A percentile compares a stretch with the other conserved stretches of the same genome.
Evolutionary conservation across 2,329 filamentous ascomycete genomes (phyloP).

Genomic region (Monilinia polystroma): DNA sequence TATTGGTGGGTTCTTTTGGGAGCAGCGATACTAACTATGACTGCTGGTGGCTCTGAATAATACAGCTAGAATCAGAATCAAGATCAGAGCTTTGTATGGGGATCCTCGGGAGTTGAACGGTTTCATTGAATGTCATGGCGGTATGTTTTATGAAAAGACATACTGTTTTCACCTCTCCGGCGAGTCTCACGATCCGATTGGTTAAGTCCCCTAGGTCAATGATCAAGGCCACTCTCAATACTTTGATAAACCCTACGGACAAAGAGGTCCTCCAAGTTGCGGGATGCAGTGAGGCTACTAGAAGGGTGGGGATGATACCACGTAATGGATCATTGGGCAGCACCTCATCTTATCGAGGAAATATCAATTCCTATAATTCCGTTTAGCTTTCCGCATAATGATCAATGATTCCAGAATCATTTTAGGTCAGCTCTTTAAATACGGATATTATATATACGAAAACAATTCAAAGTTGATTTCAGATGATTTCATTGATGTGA

Average conservation of each 20-base stretch:
- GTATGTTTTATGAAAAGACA: not conserved
- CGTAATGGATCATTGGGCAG: not conserved
- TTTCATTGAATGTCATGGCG: not conserved
- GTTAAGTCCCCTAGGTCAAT: too few species aligned
- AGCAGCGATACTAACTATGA: conserved; percentile 53
- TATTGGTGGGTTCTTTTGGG: conserved; percentile 66
- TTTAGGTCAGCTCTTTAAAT: too few species aligned
- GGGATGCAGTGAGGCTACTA: not conserved
- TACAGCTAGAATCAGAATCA: not conserved
- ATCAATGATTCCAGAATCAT: not conserved
- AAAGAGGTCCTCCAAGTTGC: not conserved
- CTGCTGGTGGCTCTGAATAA: conserved; percentile 51
- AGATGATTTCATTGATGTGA: not conserved
- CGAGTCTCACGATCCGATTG: too few species aligned
- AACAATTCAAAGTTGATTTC: not conserved
- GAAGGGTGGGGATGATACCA: not conserved
- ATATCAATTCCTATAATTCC: not conserved
- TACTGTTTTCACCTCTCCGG: too few species aligned
- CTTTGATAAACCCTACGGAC: not conserved
- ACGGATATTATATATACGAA: not conserved
- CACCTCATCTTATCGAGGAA: not conserved
- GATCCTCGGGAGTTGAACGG: not conserved
- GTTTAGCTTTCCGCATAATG: not conserved
- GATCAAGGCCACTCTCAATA: not conserved
- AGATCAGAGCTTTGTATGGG: not conserved